Base-by-base conservation (phyloP, 306 rosid genomes). In the Ormosia semicastrata region DNA sequence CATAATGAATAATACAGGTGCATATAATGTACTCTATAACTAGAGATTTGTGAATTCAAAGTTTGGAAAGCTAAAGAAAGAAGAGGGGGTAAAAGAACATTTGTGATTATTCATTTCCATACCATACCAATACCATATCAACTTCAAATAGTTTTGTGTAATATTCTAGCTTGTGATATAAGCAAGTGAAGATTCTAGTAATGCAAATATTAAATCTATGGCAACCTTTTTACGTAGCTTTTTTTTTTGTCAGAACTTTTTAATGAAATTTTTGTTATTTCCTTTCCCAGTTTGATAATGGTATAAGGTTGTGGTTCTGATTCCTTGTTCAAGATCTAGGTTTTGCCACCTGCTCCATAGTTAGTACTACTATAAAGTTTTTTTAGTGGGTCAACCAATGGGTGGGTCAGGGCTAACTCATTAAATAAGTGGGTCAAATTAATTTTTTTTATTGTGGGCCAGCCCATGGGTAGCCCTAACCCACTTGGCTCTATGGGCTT, bases 31-130 rank as follows among this genome's bases (percentile, higher is more conserved):
- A 44, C 14, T 18, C 4, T 34, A 32, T 34, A 12, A 6, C 10
- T 6, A 46, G 7, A 50, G 29, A n/a, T 78, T 24, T 53, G 53
- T 36, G 44, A 53, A 4, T 56, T 68, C 36, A 56, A 56, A 71
- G 49, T 33, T n/a, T 6, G 40, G 24, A 44, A 58, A 47, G 2
- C 5, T 5, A 47, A 63, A 30, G 74, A 64, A 73, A 50, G 78
- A 13, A 59, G 9, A 64, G 10, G 73, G 11, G 71, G 79, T n/a
- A 37, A 71, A 81, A 72, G 84, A 50, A 64, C 60, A 72, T 64
- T 81, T 2, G 1, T n/a, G n/a, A 50, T 52, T 39, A 32, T 81
- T 73, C 67, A 15, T 73, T 49, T 34, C n/a, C n/a, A n/a, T n/a
- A n/a, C 77, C 63, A 34, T 15, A 0, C 54, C 53, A 32, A 17